phyloP scores from a whole-genome alignment of 2,329 filamentous ascomycete species.

The Cladosporium sp. region DNA sequence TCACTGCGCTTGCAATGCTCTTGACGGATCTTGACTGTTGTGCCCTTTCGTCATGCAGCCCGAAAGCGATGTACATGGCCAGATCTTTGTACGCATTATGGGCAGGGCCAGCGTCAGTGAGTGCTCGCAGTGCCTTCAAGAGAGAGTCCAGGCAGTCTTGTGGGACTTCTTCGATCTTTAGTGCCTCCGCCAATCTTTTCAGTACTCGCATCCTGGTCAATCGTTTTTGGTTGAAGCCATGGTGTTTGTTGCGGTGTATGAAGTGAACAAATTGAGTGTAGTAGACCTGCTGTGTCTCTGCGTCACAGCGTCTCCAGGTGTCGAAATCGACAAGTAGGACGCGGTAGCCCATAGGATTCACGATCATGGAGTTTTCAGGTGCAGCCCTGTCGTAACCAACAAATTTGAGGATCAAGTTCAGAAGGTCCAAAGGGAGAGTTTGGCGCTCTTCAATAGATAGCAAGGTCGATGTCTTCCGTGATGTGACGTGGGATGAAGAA shows the following conservation, averaged over 20 bases:
- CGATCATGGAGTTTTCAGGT: constrained; percentile 84
- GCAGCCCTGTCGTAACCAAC: constrained; percentile 80
- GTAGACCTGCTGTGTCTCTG: constrained; percentile 78
- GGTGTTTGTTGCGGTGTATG: constrained; percentile 82
- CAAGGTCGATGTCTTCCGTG: constrained; percentile 19
- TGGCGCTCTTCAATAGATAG: constrained; percentile 44
- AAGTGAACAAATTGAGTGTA: constrained; percentile 90
- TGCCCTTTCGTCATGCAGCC: constrained; percentile 63
- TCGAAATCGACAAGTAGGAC: constrained; percentile 89
- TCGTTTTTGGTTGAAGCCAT: constrained; percentile 84
- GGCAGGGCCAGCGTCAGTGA: constrained; percentile 76
- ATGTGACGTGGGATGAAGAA: constrained; percentile 20
- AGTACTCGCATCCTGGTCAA: constrained; percentile 88
- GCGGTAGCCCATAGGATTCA: constrained; percentile 91
- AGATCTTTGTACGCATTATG: constrained; percentile 81
- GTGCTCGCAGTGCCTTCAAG: constrained; percentile 69
- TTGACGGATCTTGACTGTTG: constrained; percentile 20
- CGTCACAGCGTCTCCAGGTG: constrained; percentile 78
- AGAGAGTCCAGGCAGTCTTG: constrained; percentile 71
- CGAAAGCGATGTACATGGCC: constrained; percentile 89
- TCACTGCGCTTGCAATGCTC: constrained; percentile 26
- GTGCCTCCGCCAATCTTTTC: constrained; percentile 80
- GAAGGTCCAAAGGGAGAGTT: constrained; percentile 54
- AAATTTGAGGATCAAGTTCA: constrained; percentile 76
- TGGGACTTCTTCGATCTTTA: constrained; percentile 78